A percentile compares a stretch with the other conserved stretches of the same genome.
Conservation (phyloP, 2,329 filamentous ascomycete genomes). For the Epichloe gansuensis region DNA sequence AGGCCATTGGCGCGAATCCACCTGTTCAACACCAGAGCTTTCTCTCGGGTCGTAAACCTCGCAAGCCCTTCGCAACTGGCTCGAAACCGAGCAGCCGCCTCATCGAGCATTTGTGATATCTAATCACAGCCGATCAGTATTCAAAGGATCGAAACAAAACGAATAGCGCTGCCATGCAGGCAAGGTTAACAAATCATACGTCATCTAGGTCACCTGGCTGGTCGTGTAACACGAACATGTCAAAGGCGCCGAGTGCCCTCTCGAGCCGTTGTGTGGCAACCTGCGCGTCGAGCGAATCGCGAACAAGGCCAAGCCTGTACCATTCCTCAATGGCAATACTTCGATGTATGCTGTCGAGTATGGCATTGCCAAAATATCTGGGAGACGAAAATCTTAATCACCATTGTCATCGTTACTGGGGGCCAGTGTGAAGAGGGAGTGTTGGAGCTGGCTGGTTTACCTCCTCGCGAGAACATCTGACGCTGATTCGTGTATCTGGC, state of each 20-base stretch:
- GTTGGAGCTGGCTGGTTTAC: slow-evolving; percentile 18
- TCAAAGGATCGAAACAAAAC: not conserved
- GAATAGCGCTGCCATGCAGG: not conserved
- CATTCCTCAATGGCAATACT: slow-evolving; percentile 69
- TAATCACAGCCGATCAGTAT: slow-evolving; percentile 18
- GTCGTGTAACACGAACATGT: slow-evolving; percentile 75
- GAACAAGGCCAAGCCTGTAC: slow-evolving; percentile 30
- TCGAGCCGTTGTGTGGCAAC: slow-evolving; percentile 46
- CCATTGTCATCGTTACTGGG: not conserved
- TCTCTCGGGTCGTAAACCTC: slow-evolving; percentile 48
- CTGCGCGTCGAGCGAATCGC: slow-evolving; percentile 9
- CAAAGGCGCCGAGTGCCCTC: slow-evolving; percentile 67
- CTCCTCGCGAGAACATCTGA: slow-evolving; percentile 70
- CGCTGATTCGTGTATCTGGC: slow-evolving; percentile 41
- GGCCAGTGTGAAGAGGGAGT: not conserved
- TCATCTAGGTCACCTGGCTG: slow-evolving; percentile 62
- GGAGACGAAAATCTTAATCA: slow-evolving; percentile 7
- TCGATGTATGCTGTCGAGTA: slow-evolving; percentile 71
- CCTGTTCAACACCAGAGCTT: slow-evolving; percentile 53
- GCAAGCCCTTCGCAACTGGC: slow-evolving; percentile 39
- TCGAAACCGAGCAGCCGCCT: slow-evolving; percentile 45
- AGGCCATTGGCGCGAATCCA: slow-evolving; percentile 61
- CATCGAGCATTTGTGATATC: slow-evolving; percentile 54
- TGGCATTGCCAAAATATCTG: slow-evolving; percentile 63
- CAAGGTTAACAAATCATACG: slow-evolving; percentile 29